Conservation (phyloP, 2,329 filamentous ascomycete genomes). For the Camillea tinctor region DNA sequence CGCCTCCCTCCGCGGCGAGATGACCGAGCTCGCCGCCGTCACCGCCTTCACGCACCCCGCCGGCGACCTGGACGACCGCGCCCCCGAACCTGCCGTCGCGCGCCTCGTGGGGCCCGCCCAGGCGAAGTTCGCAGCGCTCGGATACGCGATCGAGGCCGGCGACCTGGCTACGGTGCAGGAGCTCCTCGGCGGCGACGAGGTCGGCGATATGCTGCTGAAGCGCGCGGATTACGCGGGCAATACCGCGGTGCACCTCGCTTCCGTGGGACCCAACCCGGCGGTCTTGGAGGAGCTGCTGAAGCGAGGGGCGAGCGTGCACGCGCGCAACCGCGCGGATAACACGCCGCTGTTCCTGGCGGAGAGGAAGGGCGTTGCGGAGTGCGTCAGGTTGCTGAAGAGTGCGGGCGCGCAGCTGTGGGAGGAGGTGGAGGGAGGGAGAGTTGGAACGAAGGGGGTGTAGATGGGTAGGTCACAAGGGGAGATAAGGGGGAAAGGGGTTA, state of each 20-base stretch:
- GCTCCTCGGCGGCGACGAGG: slow-evolving; percentile 65
- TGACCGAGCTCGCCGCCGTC: slow-evolving; percentile 67
- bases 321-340: slow-evolving; percentile 63
- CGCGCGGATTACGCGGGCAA: slow-evolving; percentile 80
- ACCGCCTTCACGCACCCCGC: slow-evolving; percentile 76
- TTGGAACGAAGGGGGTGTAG: background rate
- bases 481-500: background rate
- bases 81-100: slow-evolving; percentile 37
- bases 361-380: slow-evolving; percentile 53
- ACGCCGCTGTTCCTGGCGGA: slow-evolving; percentile 64
- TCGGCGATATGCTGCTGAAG: slow-evolving; percentile 61
- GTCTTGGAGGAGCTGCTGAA: slow-evolving; percentile 59
- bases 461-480: background rate
- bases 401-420: slow-evolving; percentile 61
- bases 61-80: slow-evolving; percentile 52
- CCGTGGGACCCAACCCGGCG: slow-evolving; percentile 50
- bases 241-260: slow-evolving; percentile 62
- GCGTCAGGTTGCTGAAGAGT: slow-evolving; percentile 53
- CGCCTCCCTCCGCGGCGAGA: slow-evolving; percentile 74
- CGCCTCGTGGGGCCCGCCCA: slow-evolving; percentile 49
- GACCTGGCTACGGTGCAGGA: slow-evolving; percentile 65
- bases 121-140: slow-evolving; percentile 71
- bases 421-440: slow-evolving; percentile 39
- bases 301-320: slow-evolving; percentile 65
- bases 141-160: slow-evolving; percentile 75